Evolutionary conservation across 306 rosid genomes (phyloP).

Genomic region (Mimosa pudica): DNA sequence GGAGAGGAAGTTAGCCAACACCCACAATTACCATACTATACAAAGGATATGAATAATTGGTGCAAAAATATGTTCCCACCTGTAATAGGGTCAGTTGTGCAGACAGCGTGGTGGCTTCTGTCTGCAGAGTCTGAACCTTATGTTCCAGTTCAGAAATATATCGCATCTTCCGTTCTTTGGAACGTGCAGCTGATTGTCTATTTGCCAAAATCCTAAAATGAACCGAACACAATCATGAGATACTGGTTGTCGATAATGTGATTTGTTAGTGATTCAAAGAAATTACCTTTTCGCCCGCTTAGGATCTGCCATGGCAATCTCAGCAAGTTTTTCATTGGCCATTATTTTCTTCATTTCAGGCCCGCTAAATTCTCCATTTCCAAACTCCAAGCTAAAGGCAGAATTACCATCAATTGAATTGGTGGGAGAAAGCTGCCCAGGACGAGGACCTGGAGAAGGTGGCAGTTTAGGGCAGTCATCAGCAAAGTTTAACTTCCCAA

Average conservation of each 20-base stretch:
- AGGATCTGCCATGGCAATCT: slow-evolving; percentile 87
- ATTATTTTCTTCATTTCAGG: slow-evolving; percentile 93
- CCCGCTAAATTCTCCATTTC: slow-evolving; percentile 92
- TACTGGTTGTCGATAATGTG: not conserved
- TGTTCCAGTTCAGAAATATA: slow-evolving; percentile 94
- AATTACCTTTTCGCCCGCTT: slow-evolving; percentile 89
- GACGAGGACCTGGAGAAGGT: slow-evolving; percentile 60
- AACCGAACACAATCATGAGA: slow-evolving; percentile 18
- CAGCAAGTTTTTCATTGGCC: slow-evolving; percentile 94
- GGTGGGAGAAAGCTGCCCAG: slow-evolving; percentile 62
- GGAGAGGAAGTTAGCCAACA: slow-evolving; percentile 22
- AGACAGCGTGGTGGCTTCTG: slow-evolving; percentile 92
- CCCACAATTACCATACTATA: slow-evolving; percentile 8
- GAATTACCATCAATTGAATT: slow-evolving; percentile 60
- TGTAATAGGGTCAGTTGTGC: slow-evolving; percentile 89
- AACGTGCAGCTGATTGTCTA: slow-evolving; percentile 94
- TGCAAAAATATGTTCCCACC: slow-evolving; percentile 48
- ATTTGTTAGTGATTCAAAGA: not conserved
- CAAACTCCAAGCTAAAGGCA: slow-evolving; percentile 90
- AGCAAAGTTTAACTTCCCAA: slow-evolving; percentile 73
- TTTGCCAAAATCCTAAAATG: slow-evolving; percentile 81
- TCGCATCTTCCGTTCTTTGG: slow-evolving; percentile 90
- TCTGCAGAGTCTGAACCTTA: slow-evolving; percentile 92
- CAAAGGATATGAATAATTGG: not conserved
- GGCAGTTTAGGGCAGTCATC: slow-evolving; percentile 73